Evolutionary conservation across 2,329 filamentous ascomycete species (phyloP).

Genomic region (Paecilomyces dactylethromorphus): DNA sequence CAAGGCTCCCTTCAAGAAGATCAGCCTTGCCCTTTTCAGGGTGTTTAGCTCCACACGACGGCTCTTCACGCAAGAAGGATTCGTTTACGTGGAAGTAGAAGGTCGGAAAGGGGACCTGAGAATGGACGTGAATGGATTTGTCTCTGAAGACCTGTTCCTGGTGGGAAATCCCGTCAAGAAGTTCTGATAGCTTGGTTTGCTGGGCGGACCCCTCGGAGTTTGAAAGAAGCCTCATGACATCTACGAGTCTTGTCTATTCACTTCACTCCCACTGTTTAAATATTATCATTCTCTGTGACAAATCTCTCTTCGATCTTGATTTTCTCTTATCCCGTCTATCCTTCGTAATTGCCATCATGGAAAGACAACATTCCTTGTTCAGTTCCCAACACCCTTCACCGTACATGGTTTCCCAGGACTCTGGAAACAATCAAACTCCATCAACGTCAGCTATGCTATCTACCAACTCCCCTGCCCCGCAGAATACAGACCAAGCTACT

Average conservation of each 20-base stretch:
- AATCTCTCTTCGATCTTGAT: neutral
- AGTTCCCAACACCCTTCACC: neutral
- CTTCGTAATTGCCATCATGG: neutral
- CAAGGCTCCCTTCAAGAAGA: constrained; percentile 23
- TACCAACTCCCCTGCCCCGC: neutral
- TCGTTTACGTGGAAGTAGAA: constrained; percentile 31
- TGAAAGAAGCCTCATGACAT: neutral
- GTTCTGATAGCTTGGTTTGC: constrained; percentile 4
- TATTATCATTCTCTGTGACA: neutral
- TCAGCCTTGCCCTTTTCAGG: constrained; percentile 23
- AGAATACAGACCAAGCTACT: neutral
- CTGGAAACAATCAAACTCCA: neutral
- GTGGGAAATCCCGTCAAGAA: constrained; percentile 22
- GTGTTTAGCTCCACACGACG: constrained; percentile 29
- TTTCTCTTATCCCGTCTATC: neutral
- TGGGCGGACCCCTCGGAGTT: neutral
- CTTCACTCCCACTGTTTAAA: neutral
- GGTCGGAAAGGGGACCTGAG: constrained; percentile 28
- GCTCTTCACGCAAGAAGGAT: constrained; percentile 34
- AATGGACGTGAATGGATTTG: constrained; percentile 30
- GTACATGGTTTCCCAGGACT: neutral
- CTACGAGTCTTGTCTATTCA: neutral
- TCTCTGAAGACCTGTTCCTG: constrained; percentile 27
- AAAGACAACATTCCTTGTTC: neutral
- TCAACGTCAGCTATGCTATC: neutral